Evolutionary conservation across 352 stramenopile genomes (phyloP).

Genomic region (Phytophthora cactorum): DNA sequence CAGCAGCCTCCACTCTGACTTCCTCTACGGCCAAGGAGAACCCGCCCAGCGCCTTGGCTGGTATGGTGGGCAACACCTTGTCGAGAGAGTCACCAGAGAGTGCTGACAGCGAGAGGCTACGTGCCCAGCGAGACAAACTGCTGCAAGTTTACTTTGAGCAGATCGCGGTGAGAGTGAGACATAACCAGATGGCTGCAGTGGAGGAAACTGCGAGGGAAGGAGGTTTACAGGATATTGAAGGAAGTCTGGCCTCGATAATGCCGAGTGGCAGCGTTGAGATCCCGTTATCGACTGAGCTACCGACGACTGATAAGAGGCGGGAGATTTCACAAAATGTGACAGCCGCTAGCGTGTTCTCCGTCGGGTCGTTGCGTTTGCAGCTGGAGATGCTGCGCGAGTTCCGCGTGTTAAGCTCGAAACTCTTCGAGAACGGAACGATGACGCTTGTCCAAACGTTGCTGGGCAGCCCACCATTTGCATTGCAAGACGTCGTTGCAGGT

Average conservation of each 20-base stretch:
- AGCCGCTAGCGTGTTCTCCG: constrained; percentile 48
- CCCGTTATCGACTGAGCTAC: not conserved
- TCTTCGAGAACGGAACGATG: constrained; percentile 64
- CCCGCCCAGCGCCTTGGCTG: constrained; percentile 39
- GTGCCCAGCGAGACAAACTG: constrained; percentile 45
- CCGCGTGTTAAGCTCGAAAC: constrained; percentile 35
- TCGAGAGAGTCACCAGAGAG: constrained; percentile 47
- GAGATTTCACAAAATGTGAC: constrained; percentile 31
- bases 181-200: not conserved
- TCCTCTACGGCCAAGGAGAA: constrained; percentile 31
- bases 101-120: constrained; percentile 41
- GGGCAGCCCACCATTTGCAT: constrained; percentile 61
- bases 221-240: not conserved
- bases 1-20: not conserved
- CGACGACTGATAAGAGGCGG: not conserved
- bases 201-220: not conserved
- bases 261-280: not conserved
- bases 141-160: constrained; percentile 50
- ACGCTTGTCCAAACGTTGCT: constrained; percentile 60
- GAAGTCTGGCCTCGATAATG: not conserved
- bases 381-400: constrained; percentile 75
- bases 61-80: constrained; percentile 47
- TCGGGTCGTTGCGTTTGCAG: constrained; percentile 67
- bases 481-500: constrained; percentile 32
- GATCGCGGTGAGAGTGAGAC: constrained; percentile 30